A percentile compares a stretch with the other conserved stretches of the same genome.
These are phyloP conservation scores for Fomitopsis serialis DNA, from an alignment of 768 basidiomycete species.

Conservation along the genomic window DNA sequence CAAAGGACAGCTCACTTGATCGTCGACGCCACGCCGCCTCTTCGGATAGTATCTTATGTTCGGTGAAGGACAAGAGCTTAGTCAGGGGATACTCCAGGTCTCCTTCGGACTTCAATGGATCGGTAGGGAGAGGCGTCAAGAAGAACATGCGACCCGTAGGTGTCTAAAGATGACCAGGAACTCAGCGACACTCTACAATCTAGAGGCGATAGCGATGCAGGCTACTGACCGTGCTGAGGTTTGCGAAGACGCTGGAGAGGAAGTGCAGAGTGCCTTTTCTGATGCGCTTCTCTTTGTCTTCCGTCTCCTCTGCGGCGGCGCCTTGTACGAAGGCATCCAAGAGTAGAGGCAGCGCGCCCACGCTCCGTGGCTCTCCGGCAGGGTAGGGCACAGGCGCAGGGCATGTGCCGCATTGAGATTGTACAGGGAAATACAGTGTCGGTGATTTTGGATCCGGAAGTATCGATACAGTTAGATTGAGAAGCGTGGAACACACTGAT, in stretches of 20 bases:
- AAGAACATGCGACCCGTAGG: conserved; percentile 78
- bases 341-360: conserved; percentile 73
- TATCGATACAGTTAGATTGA: conserved; percentile 62
- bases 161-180: conserved; percentile 39
- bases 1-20: conserved; percentile 59
- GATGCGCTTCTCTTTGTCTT: conserved; percentile 40
- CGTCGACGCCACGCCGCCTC: conserved; percentile 81
- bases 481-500: conserved; percentile 55
- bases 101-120: conserved; percentile 38
- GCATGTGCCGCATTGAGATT: conserved; percentile 79
- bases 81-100: conserved; percentile 74
- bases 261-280: conserved; percentile 86
- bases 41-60: conserved; percentile 83
- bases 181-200: not conserved
- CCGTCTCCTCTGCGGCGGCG: conserved; percentile 46
- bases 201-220: not conserved
- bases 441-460: conserved; percentile 44
- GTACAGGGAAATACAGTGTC: conserved; percentile 61
- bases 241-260: conserved; percentile 90
- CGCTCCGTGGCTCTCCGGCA: conserved; percentile 41
- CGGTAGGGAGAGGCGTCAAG: conserved; percentile 55
- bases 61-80: conserved; percentile 82
- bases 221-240: conserved; percentile 68
- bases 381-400: conserved; percentile 71
- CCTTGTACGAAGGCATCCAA: conserved; percentile 85